A percentile compares a stretch with the other conserved stretches of the same genome.
Conservation (phyloP, 2,329 filamentous ascomycete species). For the Xylariaceae sp. region DNA sequence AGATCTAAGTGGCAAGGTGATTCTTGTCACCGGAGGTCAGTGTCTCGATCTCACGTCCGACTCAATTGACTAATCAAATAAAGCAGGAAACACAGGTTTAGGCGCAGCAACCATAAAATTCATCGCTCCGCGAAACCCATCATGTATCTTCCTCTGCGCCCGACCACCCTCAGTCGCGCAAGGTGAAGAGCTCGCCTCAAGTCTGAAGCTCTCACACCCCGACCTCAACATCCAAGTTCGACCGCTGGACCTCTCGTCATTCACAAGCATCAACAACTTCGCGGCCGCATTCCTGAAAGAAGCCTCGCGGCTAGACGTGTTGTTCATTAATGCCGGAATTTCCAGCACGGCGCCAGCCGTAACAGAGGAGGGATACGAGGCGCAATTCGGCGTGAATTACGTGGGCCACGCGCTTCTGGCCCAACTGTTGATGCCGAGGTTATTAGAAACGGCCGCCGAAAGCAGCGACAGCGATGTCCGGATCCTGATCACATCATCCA, state of each 20-base stretch:
- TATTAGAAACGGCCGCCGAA: background rate
- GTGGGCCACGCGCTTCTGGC: constrained; percentile 13
- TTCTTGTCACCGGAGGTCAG: constrained; percentile 13
- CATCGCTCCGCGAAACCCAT: constrained; percentile 1
- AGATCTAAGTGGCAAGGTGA: constrained; percentile 11
- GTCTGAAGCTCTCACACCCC: background rate
- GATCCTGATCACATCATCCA: background rate
- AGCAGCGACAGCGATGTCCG: background rate
- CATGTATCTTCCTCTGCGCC: constrained; percentile 1
- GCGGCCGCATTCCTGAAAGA: constrained; percentile 6
- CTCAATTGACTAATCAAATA: background rate
- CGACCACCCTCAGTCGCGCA: background rate
- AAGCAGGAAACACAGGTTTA: background rate
- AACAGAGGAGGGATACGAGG: constrained; percentile 13
- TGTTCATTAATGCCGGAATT: constrained; percentile 15
- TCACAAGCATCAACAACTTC: constrained; percentile 3
- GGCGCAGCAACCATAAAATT: background rate
- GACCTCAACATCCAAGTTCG: constrained; percentile 1
- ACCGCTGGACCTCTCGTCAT: constrained; percentile 9
- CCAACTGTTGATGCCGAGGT: background rate
- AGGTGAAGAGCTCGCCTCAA: background rate
- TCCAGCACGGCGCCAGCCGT: background rate
- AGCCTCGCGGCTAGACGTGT: constrained; percentile 8
- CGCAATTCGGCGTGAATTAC: constrained; percentile 16
- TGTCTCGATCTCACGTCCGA: constrained; percentile 9